Base-by-base conservation (phyloP, 345 rosid species). In the Geranium rotundifolium region DNA sequence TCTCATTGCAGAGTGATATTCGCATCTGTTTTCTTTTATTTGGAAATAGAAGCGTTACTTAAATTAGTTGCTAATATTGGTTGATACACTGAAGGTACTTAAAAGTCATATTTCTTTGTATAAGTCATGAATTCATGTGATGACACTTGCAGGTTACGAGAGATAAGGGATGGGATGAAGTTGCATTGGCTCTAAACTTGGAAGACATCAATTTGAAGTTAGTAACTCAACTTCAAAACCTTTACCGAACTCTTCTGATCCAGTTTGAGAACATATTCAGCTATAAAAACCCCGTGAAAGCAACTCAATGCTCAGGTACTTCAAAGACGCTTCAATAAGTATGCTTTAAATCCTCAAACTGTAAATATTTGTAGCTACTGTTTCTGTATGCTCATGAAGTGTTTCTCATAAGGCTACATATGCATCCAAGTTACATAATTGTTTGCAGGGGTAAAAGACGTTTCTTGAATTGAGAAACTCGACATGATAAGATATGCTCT, bases 171-270 rank as follows among this genome's bases (percentile, higher is more conserved):
- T 60, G 70, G 64, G 58, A 54, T 8, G 64, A 59, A 23, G 46
- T 31, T 54, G 64, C 31, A 9, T 29, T 15, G 19, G 64, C 64
- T 23, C 12, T 59, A 9, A 39, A 67, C 12, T 56, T 67, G 52
- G 54, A 61, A 60, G 56, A 49, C 18, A 20, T 0, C 17, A 27
- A 23, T 20, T 41, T 46, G 17, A 60, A 14, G 9, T 29, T 59
- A 2, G 41, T 41, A 17, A 54, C 59, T 37, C 70, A 67, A 67
- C 59, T 67, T 54, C 64, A 60, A 61, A 67, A 63, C 59, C 70
- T 67, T 10, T 67, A 60, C 54, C 58, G 59, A 14, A 16, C 54
- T 34, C 70, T 67, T 67, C 64, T 67, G 19, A 29, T 27, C 64
- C 57, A 60, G 52, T 60, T 67, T 0, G 64, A 67, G 34, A 64